Base-by-base conservation (phyloP, 2,329 filamentous ascomycete genomes). In the Fusarium transvaalense region DNA sequence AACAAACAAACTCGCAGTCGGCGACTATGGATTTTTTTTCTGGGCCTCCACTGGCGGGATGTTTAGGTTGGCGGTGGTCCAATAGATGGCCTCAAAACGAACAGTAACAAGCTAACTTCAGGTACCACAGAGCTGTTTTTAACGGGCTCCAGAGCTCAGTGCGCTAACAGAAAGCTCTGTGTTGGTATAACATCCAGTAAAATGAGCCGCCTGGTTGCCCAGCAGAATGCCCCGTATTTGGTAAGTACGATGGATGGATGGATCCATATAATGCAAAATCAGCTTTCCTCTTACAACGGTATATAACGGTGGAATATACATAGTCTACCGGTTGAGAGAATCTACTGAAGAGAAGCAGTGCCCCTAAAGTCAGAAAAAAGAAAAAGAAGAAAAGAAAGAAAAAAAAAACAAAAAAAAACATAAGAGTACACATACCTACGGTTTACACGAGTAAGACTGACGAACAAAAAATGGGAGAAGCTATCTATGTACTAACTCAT, bases 1-100 rank as follows among this genome's bases (percentile, higher is more conserved):
- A 55, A 56, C 64, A 70, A 69, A 39, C 66, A 69, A 57, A 69
- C 31, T 32, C n/a, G 23, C 64, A 50, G n/a, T 46, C 27, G 29
- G 46, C 45, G 46, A 50, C 50, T 67, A 46, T 50, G 23, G 23
- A 37, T 60, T 69, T 67, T 69, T 69, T 67, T 50, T 37, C 42
- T 48, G 52, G 61, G 46, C 45, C 62, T 61, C 45, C 54, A 61
- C 56, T 55, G 51, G 56, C 47, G 56, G 56, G 41, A 47, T 62
- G 38, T 34, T 65, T 25, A 25, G 48, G 52, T 21, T 42, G 41
- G 19, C 21, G 21, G 17, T 25, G 47, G 21, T 19, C 64, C 62
- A 66, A 69, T 64, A 32, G 45, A 45, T 45, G 43, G 25, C 35
- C 46, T 37, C 25, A 23, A 59, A 46, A 37, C 38, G 31, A 14